Percentiles rank a stretch among this genome's conserved stretches.
Conservation (phyloP, 345 rosid genomes). For the Camelina neglecta region DNA sequence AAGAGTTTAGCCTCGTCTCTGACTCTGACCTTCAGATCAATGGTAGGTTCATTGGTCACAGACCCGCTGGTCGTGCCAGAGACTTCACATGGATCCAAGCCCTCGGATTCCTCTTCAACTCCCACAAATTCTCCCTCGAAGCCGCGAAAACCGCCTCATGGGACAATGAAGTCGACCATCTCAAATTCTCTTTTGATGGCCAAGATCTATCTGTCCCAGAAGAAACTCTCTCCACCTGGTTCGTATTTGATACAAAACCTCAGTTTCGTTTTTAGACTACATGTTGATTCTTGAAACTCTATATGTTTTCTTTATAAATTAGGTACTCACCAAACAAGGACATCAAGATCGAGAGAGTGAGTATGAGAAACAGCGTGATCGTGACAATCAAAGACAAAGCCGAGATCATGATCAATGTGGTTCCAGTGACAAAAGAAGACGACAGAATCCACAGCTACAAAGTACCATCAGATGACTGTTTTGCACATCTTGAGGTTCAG, state of each 20-base stretch:
- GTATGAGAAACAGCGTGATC: constrained; percentile 56
- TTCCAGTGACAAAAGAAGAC: constrained; percentile 77
- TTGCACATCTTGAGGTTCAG: constrained; percentile 71
- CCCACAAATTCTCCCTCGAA: constrained; percentile 63
- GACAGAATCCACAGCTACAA: constrained; percentile 63
- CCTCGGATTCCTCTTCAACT: constrained; percentile 52
- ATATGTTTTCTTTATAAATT: background rate
- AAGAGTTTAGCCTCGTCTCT: constrained; percentile 59
- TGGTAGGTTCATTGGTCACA: constrained; percentile 59
- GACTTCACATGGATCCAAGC: constrained; percentile 71
- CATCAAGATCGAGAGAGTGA: constrained; percentile 61
- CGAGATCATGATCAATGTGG: constrained; percentile 64
- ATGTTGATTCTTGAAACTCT: constrained; percentile 9
- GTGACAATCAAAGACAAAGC: constrained; percentile 52
- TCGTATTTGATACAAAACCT: constrained; percentile 30
- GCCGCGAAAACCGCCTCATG: constrained; percentile 57
- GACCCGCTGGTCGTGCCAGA: constrained; percentile 51
- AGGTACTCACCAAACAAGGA: constrained; percentile 51
- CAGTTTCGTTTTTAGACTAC: background rate
- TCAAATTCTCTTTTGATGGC: constrained; percentile 61
- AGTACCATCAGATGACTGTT: constrained; percentile 61
- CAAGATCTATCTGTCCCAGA: constrained; percentile 53
- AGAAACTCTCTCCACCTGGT: constrained; percentile 60
- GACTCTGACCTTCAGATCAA: constrained; percentile 60
- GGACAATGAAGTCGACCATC: constrained; percentile 60